Conservation (phyloP, 2,329 filamentous ascomycete species). For the Sporothrix euskadiensis region DNA sequence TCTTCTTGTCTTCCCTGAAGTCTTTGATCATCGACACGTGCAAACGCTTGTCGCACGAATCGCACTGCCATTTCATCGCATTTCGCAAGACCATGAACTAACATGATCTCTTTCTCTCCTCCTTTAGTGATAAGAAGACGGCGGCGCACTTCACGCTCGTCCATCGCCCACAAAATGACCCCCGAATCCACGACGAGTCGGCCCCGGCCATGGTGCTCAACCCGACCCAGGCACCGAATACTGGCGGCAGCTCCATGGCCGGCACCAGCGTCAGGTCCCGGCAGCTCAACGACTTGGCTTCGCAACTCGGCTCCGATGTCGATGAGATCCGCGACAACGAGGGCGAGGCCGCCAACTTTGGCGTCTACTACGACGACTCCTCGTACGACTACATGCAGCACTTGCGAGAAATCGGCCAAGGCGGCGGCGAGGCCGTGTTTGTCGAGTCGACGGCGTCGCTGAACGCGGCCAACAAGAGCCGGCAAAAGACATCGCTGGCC, state of each 20-base stretch:
- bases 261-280: slow-evolving; percentile 50
- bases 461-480: slow-evolving; percentile 73
- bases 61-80: background rate
- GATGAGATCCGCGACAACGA: slow-evolving; percentile 78
- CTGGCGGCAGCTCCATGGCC: slow-evolving; percentile 5
- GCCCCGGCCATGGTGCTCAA: slow-evolving; percentile 91
- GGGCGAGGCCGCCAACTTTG: slow-evolving; percentile 91
- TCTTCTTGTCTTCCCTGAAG: background rate
- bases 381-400: slow-evolving; percentile 99
- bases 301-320: slow-evolving; percentile 70
- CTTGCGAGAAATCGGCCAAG: slow-evolving; percentile 79
- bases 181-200: slow-evolving; percentile 87
- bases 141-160: slow-evolving; percentile 93
- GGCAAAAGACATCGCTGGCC: slow-evolving; percentile 76
- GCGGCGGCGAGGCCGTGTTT: slow-evolving; percentile 75
- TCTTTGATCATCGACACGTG: background rate
- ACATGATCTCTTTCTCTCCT: slow-evolving; percentile 24
- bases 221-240: slow-evolving; percentile 56
- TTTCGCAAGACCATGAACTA: background rate
- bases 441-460: slow-evolving; percentile 68
- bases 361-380: slow-evolving; percentile 92
- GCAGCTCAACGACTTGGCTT: slow-evolving; percentile 72
- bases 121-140: slow-evolving; percentile 73
- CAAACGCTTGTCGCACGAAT: slow-evolving; percentile 11
- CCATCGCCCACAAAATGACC: slow-evolving; percentile 95